phyloP scores from a whole-genome alignment of 352 stramenopile genomes.

The Aphanomyces stellatus region DNA sequence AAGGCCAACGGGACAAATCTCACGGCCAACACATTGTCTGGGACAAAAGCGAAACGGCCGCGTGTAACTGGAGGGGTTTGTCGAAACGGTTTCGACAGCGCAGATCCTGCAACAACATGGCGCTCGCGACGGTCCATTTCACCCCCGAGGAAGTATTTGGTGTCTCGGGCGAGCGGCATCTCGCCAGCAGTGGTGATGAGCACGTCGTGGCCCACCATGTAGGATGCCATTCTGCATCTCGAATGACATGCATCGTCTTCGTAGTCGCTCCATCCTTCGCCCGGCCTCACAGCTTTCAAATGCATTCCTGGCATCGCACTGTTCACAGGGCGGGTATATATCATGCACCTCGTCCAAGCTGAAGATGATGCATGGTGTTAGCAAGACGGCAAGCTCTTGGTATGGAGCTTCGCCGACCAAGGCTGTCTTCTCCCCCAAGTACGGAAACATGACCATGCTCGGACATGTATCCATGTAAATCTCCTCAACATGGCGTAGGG shows the following conservation, averaged over 20 bases:
- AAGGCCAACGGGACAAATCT: too few species aligned
- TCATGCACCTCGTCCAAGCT: background rate
- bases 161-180: background rate
- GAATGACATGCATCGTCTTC: too few species aligned
- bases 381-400: conserved; percentile 51
- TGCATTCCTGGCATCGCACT: conserved; percentile 21
- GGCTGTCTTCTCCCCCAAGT: conserved; percentile 32
- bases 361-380: conserved; percentile 21
- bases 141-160: background rate
- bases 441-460: conserved; percentile 17
- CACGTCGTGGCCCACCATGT: background rate
- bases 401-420: conserved; percentile 38
- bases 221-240: background rate
- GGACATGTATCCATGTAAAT: too few species aligned
- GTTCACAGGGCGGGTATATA: conserved; percentile 47
- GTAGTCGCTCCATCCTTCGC: too few species aligned
- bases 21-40: too few species aligned
- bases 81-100: too few species aligned
- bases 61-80: too few species aligned
- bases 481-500: conserved; percentile 23
- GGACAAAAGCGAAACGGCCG: too few species aligned
- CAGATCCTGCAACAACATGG: too few species aligned
- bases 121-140: background rate
- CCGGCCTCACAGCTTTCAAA: background rate
- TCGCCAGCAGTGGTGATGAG: background rate